phyloP scores from a whole-genome alignment of 2,329 filamentous ascomycete species.

The Metarhizium humberi region DNA sequence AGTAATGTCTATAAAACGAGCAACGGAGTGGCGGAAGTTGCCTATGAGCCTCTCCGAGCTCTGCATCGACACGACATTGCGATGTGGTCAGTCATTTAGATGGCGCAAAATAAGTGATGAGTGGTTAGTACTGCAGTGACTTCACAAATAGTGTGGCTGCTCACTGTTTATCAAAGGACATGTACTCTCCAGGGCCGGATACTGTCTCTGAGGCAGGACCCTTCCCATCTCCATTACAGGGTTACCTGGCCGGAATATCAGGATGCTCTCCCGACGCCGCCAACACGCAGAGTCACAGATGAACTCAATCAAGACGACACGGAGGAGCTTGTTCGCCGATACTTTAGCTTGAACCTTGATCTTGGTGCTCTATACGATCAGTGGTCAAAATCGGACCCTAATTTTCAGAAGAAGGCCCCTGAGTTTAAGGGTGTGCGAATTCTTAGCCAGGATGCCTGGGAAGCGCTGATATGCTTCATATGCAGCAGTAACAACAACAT shows the following conservation, averaged over 20 bases:
- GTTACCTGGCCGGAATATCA: constrained; percentile 46
- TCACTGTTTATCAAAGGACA: constrained; percentile 39
- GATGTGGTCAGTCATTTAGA: constrained; percentile 93
- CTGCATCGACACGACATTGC: constrained; percentile 86
- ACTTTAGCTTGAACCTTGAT: constrained; percentile 79
- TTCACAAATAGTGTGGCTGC: background rate
- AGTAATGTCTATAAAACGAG: constrained; percentile 31
- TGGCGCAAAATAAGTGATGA: constrained; percentile 81
- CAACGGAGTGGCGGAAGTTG: constrained; percentile 79
- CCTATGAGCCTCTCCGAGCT: constrained; percentile 76
- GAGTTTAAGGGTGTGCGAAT: constrained; percentile 89
- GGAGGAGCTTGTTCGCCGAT: constrained; percentile 64
- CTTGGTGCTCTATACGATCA: constrained; percentile 68
- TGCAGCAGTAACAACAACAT: constrained; percentile 99
- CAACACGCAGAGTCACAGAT: constrained; percentile 2
- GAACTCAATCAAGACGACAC: constrained; percentile 51
- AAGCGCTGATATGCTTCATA: constrained; percentile 87
- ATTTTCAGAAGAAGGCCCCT: constrained; percentile 80
- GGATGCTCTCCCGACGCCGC: constrained; percentile 9
- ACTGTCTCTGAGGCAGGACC: constrained; percentile 75
- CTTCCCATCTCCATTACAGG: constrained; percentile 69
- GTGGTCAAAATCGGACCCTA: constrained; percentile 78
- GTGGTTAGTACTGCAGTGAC: constrained; percentile 47
- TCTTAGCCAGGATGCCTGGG: constrained; percentile 91
- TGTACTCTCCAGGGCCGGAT: constrained; percentile 82